Base-by-base conservation (phyloP, 2,329 filamentous ascomycete species). In the Pseudogymnoascus sp. region DNA sequence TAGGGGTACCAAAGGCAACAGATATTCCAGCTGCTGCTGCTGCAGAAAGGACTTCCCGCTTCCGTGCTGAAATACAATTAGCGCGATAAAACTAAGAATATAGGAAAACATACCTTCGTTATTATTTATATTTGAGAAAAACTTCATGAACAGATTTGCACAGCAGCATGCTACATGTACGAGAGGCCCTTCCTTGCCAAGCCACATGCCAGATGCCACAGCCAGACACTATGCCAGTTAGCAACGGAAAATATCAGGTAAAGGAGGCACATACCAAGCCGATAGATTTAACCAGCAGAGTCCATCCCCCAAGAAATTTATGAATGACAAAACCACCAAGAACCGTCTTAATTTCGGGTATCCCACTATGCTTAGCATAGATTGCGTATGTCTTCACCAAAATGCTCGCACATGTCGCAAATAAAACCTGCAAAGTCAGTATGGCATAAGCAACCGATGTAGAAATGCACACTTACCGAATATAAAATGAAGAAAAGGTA, bases 141-240 rank as follows among this genome's bases (percentile, higher is more conserved):
- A 78, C 73, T 95, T 96, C 84, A 94, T 95, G 71, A 97, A 92
- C 8, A 97, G 77, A 72, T 95, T 96, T 55, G 93, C 92, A 72
- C 92, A 97, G 74, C 94, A 97, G 76, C 94, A 97, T 64, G 93
- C 93, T 22, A 97, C 92, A 75, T 99, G 93, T 5, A 99, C 93
- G 38, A 97, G 78, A 0, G 93, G 93, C 1, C 93, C 93, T 79
- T 99, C 93, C 75, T 97, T 97, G 33, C 93, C 93, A 12, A 97
- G 79, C 93, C 94, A 97, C 80, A 99, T 87, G 60, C 93, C 93
- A 5, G 92, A 97, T 67, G 91, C 90, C 49, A 97, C 93, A 45
- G 93, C 89, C 36, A 97, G 83, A 73, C 92, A 92, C 85, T 95
- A 64, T 11, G 2, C 69, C 45, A 74, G 72, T 73, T 63, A 71